These are phyloP conservation scores for Euphrasia arctica DNA, from an alignment of 305 asterid species.

Conservation along the genomic window DNA sequence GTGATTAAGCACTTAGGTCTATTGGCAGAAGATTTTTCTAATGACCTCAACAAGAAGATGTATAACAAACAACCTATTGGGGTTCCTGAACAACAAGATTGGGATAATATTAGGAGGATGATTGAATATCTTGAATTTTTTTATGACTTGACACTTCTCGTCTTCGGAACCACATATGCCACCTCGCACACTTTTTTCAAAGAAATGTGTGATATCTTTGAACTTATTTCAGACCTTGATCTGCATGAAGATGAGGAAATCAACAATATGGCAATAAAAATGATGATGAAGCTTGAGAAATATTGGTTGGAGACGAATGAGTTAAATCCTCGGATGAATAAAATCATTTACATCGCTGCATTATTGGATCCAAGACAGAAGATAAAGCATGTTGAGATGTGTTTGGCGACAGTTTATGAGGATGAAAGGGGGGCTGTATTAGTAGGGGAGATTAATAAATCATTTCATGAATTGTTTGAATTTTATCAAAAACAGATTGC, in stretches of 20 bases:
- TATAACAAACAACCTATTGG: neutral
- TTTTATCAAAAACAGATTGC: no score
- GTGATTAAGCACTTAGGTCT: no score
- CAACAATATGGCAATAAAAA: neutral
- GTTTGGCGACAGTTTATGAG: no score
- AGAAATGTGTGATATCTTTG: neutral
- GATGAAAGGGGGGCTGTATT: no score
- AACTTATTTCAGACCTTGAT: neutral
- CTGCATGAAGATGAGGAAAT: neutral
- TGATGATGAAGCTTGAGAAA: neutral
- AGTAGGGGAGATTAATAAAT: no score
- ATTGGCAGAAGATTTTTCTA: no score
- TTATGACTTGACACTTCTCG: neutral
- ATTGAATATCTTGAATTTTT: neutral
- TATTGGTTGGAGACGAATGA: neutral
- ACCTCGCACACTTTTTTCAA: neutral
- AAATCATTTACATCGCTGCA: no score
- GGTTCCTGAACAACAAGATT: neutral
- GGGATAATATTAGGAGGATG: neutral
- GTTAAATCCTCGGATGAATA: neutral
- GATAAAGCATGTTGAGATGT: no score
- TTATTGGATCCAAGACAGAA: no score
- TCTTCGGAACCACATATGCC: neutral
- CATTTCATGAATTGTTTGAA: no score
- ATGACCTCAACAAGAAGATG: no score